These are phyloP conservation scores for Iberis pinnata DNA, from an alignment of 345 rosid species.

Conservation along the genomic window DNA sequence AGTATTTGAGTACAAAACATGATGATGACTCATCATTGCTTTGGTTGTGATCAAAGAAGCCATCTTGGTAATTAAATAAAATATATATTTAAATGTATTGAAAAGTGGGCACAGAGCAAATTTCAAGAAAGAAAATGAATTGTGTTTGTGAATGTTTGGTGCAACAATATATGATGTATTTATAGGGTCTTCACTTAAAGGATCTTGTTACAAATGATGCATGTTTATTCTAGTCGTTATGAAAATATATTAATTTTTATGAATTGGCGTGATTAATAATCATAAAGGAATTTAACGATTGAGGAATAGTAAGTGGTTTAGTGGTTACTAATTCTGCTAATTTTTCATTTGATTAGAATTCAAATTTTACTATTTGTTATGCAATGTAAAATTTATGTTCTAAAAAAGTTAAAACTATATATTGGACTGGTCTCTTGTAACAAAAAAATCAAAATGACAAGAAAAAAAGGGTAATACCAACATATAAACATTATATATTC, in stretches of 20 bases:
- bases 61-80: slow-evolving; percentile 9
- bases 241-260: not conserved
- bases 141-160: slow-evolving; percentile 24
- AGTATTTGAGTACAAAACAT: slow-evolving; percentile 12
- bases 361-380: too few relatives aligned
- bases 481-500: too few relatives aligned
- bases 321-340: too few relatives aligned
- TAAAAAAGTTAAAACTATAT: too few relatives aligned
- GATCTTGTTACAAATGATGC: slow-evolving; percentile 15
- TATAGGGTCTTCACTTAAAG: slow-evolving; percentile 23
- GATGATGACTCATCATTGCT: slow-evolving; percentile 29
- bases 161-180: slow-evolving; percentile 25
- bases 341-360: too few relatives aligned
- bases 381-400: too few relatives aligned
- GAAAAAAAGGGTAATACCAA: too few relatives aligned
- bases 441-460: too few relatives aligned
- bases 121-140: slow-evolving; percentile 18
- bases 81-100: slow-evolving; percentile 14
- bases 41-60: slow-evolving; percentile 34
- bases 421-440: too few relatives aligned
- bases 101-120: slow-evolving; percentile 18
- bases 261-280: not conserved
- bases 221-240: slow-evolving; percentile 22
- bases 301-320: too few relatives aligned
- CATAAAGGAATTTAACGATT: too few relatives aligned